Conservation (phyloP, 2,329 filamentous ascomycete genomes). For the Penicillium fuscoglaucum region DNA sequence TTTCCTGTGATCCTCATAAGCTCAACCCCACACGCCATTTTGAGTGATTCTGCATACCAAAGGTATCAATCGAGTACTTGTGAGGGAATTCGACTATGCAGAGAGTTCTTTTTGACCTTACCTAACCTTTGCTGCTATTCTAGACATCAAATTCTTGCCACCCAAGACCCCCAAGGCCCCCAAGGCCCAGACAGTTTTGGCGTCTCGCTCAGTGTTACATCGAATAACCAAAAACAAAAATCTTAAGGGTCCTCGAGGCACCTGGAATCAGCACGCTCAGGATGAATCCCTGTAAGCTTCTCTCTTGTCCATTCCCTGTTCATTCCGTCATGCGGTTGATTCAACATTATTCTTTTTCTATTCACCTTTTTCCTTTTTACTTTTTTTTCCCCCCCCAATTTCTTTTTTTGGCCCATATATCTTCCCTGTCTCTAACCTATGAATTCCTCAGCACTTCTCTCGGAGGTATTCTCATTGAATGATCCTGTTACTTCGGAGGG, state of each 20-base stretch:
- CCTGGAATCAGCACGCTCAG: conserved; percentile 23
- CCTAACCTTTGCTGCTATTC: conserved; percentile 17
- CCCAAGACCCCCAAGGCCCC: conserved; percentile 10
- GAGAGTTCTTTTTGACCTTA: conserved; percentile 1
- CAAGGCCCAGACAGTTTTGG: conserved; percentile 20
- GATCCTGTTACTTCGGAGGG: conserved; percentile 41
- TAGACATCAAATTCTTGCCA: conserved; percentile 19
- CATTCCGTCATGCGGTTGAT: conserved; percentile 7
- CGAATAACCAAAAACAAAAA: conserved; percentile 12
- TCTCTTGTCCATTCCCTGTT: conserved; percentile 5
- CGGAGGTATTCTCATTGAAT: conserved; percentile 42
- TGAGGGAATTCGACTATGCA: conserved; percentile 9
- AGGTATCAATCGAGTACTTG: conserved; percentile 11
- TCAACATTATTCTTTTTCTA: conserved; percentile 7
- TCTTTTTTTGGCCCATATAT: conserved; percentile 16
- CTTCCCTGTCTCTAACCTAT: conserved; percentile 8
- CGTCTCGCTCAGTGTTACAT: conserved; percentile 27
- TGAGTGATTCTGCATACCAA: background rate
- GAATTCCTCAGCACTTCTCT: conserved; percentile 30
- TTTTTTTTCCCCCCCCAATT: conserved; percentile 6
- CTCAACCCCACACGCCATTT: background rate
- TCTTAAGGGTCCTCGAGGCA: conserved; percentile 26
- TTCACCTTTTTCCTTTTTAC: background rate
- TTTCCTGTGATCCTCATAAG: background rate
- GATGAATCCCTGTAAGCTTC: conserved; percentile 28